Percentiles rank a stretch among this genome's conserved stretches.
phyloP scores from a whole-genome alignment of 306 rosid species.

The Spatholobus suberectus region DNA sequence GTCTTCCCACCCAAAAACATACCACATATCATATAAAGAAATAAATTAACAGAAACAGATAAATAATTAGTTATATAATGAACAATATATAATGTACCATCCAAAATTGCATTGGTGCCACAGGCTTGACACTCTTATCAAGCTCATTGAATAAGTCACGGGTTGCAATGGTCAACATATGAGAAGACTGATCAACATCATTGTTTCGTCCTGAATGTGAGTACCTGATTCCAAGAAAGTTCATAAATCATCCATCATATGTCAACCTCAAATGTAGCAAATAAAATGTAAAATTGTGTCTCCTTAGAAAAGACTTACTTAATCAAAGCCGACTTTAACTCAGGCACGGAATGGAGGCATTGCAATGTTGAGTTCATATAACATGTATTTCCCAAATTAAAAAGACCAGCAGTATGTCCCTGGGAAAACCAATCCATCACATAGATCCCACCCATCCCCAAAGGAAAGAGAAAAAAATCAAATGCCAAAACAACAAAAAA shows the following conservation, averaged over 20 bases:
- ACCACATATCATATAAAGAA: background rate
- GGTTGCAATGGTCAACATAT: constrained; percentile 86
- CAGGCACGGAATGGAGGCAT: constrained; percentile 99
- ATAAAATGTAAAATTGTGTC: constrained; percentile 25
- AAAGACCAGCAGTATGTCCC: constrained; percentile 96
- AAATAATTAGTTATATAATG: constrained; percentile 9
- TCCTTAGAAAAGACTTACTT: constrained; percentile 58
- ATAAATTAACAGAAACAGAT: background rate
- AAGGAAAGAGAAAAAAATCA: constrained; percentile 11
- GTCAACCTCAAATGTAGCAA: constrained; percentile 29
- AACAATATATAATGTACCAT: constrained; percentile 65
- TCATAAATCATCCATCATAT: constrained; percentile 35
- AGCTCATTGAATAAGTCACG: constrained; percentile 89
- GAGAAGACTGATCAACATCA: constrained; percentile 95
- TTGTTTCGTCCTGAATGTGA: constrained; percentile 75
- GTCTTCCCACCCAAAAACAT: constrained; percentile 13
- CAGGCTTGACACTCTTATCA: constrained; percentile 90
- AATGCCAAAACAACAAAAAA: constrained; percentile 22
- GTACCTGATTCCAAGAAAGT: constrained; percentile 61
- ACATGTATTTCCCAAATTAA: constrained; percentile 96
- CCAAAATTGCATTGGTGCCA: constrained; percentile 99
- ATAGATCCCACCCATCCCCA: background rate
- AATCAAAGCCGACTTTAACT: constrained; percentile 90
- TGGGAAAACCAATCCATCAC: constrained; percentile 41
- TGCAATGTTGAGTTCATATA: constrained; percentile 98